Evolutionary conservation across 257 asterid species (phyloP), one percentile per base, ranked within the genome.

Genomic region (Gardenia jasminoides): DNA sequence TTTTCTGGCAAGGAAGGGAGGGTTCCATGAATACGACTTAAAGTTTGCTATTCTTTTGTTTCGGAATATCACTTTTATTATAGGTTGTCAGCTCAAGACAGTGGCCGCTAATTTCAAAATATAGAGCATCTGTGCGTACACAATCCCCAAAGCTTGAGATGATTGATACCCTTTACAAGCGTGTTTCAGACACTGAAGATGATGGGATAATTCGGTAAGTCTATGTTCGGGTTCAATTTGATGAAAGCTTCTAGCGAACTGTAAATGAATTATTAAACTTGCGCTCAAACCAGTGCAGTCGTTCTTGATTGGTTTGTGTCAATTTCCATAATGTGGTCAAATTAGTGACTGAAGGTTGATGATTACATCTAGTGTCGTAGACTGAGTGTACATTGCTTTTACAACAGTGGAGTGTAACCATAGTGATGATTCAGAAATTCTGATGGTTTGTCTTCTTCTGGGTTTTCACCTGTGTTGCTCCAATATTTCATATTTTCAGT

Each of bases 1-100:
- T 19, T 70, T 24, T 44, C 47, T 4, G 13, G 36, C 6, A 3
- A 43, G 7, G 44, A 44, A 10, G 58, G 17, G 7, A 47, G 58
- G 15, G 28, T 4, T 72, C 1, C 66, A 1, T 54, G 22, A 20
- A 10, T 19, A 67, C 11, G 30, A 12, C 70, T 66, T 36, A 15
- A 4, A 24, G 19, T 10, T 6, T 43, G 47, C 6, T 10, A 19
- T 81, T 56, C 56, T 28, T 69, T 8, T 50, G 31, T 78, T 76
- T 36, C 41, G 3, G 3, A 2, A n/a, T 62, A 15, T 72, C 1
- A 74, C 4, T 28, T 7, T 13, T 20, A 16, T 33, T 19, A 76
- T 82, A 94, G 98, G 98, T 94, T 61, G 98, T 92, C 44, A 92
- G 98, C 83, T 94, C 98, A 6, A 91, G 98, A 90, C 93, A 91